phyloP scores from a whole-genome alignment of 106 monocot genomes.

The Ottelia alismoides region DNA sequence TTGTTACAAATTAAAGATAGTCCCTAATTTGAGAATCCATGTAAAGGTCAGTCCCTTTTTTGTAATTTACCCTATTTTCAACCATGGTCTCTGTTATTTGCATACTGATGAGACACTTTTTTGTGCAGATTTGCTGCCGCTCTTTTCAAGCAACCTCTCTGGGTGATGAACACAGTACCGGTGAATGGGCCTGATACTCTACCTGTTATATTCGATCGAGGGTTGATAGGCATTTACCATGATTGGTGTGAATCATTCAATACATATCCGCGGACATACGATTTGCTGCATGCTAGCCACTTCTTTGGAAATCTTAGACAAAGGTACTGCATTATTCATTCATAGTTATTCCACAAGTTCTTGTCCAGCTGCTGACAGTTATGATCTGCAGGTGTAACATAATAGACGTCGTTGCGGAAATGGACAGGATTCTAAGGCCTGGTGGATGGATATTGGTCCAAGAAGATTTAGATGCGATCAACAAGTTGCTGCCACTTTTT shows the following conservation, averaged over 20 bases:
- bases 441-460: slow-evolving; percentile 76
- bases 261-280: slow-evolving; percentile 91
- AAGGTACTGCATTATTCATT: slow-evolving; percentile 39
- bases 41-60: too few relatives aligned
- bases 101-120: too few relatives aligned
- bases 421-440: slow-evolving; percentile 85
- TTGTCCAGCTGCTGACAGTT: too few relatives aligned
- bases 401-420: slow-evolving; percentile 43
- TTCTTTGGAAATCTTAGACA: slow-evolving; percentile 43
- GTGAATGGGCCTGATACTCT: slow-evolving; percentile 45
- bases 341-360: too few relatives aligned
- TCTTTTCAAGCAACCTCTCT: slow-evolving; percentile 43
- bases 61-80: too few relatives aligned
- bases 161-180: slow-evolving; percentile 91
- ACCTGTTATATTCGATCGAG: slow-evolving; percentile 52
- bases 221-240: slow-evolving; percentile 77
- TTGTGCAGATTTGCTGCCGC: slow-evolving; percentile 75
- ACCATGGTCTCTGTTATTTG: too few relatives aligned
- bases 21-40: too few relatives aligned
- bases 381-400: slow-evolving; percentile 69
- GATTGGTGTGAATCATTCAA: slow-evolving; percentile 97
- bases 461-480: slow-evolving; percentile 39
- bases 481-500: slow-evolving; percentile 39
- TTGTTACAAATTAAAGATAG: too few relatives aligned
- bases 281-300: slow-evolving; percentile 63